These are phyloP conservation scores for Chalciporus chontae DNA, from an alignment of 768 basidiomycete species.

Conservation along the genomic window DNA sequence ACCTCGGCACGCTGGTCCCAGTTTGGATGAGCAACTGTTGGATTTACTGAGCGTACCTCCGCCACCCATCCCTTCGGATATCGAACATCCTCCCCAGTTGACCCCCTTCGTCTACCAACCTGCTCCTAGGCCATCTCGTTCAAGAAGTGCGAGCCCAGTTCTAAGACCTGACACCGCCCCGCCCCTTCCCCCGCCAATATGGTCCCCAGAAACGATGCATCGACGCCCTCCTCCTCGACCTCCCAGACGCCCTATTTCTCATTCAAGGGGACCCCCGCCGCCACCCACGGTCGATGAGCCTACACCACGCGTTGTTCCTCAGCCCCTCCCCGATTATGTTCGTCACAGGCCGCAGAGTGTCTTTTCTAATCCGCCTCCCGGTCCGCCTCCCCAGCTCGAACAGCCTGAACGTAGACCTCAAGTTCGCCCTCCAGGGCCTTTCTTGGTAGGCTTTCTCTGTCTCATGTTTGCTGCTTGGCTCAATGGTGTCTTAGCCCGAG, in stretches of 20 bases:
- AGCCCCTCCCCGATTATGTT: background rate
- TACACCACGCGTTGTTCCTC: conserved; percentile 9
- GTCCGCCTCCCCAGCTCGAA: conserved; percentile 5
- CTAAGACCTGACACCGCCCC: conserved; percentile 25
- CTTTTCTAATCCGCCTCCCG: conserved; percentile 8
- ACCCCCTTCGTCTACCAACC: conserved; percentile 56
- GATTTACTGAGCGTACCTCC: conserved; percentile 53
- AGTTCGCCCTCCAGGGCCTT: conserved; percentile 21
- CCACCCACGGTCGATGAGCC: conserved; percentile 1
- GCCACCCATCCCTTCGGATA: conserved; percentile 35
- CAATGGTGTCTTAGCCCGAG: conserved; percentile 19
- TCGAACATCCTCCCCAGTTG: conserved; percentile 49
- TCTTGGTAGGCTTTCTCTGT: conserved; percentile 14
- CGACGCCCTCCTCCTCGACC: conserved; percentile 4
- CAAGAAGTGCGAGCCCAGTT: conserved; percentile 41
- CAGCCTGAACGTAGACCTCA: conserved; percentile 19
- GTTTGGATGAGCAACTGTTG: conserved; percentile 58
- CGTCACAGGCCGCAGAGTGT: conserved; percentile 4
- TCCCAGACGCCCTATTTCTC: conserved; percentile 9
- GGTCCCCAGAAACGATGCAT: conserved; percentile 19
- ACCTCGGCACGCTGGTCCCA: conserved; percentile 41
- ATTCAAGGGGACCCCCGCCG: background rate
- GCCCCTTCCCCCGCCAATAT: conserved; percentile 22
- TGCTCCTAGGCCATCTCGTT: conserved; percentile 35
- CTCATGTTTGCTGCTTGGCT: background rate